These are phyloP conservation scores for Andrographis paniculata DNA, from an alignment of 305 asterid species.

Conservation along the genomic window DNA sequence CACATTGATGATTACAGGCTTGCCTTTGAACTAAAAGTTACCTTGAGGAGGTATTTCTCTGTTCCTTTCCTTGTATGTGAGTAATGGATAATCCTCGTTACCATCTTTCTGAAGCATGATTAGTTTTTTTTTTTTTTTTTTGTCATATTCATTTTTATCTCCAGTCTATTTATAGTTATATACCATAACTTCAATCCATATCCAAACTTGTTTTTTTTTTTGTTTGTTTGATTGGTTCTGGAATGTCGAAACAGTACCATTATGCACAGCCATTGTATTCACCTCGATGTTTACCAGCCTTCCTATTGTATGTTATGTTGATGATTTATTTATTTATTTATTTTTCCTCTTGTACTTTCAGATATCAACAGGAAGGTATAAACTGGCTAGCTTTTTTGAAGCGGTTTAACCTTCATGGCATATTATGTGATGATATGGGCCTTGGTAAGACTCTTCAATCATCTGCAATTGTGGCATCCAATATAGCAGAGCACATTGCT, in stretches of 20 bases:
- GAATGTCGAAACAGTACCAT: too few relatives aligned
- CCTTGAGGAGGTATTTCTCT: constrained; percentile 67
- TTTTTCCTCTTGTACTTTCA: constrained; percentile 24
- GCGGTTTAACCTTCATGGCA: constrained; percentile 95
- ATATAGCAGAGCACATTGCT: constrained; percentile 76
- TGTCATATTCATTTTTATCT: too few relatives aligned
- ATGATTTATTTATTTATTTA: constrained; percentile 7
- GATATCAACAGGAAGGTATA: constrained; percentile 99
- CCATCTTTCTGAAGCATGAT: too few relatives aligned
- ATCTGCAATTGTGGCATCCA: constrained; percentile 91
- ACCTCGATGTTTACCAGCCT: not conserved
- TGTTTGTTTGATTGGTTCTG: too few relatives aligned
- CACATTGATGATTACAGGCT: constrained; percentile 93
- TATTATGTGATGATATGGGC: constrained; percentile 99
- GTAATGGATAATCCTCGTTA: not conserved
- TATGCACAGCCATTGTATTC: not conserved
- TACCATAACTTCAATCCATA: too few relatives aligned
- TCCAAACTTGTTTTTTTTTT: too few relatives aligned
- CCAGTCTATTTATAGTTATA: too few relatives aligned
- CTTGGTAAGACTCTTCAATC: constrained; percentile 98
- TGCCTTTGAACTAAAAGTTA: constrained; percentile 77
- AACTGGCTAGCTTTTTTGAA: constrained; percentile 94
- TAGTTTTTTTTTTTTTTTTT: too few relatives aligned
- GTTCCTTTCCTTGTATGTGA: not conserved
- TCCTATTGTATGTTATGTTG: constrained; percentile 8